phyloP scores from a whole-genome alignment of 2,329 filamentous ascomycete genomes.

The Paraphoma sp. region DNA sequence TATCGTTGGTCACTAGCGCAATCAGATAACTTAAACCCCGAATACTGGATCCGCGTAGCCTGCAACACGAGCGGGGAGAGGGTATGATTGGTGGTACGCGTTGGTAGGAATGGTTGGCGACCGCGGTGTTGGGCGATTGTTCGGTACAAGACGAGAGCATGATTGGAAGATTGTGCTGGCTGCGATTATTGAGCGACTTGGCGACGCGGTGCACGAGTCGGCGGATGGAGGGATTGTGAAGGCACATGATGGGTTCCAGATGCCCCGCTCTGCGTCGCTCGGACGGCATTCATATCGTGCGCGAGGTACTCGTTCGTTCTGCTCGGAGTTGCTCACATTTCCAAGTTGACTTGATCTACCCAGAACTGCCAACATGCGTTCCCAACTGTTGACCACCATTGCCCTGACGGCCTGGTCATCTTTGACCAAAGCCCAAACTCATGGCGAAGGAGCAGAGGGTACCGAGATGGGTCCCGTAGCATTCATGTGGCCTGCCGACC shows the following conservation, averaged over 20 bases:
- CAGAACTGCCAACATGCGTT: slow-evolving; percentile 2
- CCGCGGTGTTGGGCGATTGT: background rate
- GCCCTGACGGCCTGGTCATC: slow-evolving; percentile 2
- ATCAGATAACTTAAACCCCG: slow-evolving; percentile 35
- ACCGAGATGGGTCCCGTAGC: slow-evolving; percentile 62
- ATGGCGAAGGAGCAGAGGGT: slow-evolving; percentile 39
- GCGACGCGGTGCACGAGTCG: slow-evolving; percentile 16
- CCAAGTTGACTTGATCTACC: no score
- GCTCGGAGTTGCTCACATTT: no score
- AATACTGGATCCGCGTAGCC: background rate
- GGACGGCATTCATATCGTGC: no score
- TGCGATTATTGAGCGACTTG: slow-evolving; percentile 24
- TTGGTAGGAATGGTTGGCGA: slow-evolving; percentile 6
- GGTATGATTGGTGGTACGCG: background rate
- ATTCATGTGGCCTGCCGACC: slow-evolving; percentile 67
- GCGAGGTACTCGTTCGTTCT: no score
- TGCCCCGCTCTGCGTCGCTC: no score
- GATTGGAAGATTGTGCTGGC: slow-evolving; percentile 1
- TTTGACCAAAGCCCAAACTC: slow-evolving; percentile 22
- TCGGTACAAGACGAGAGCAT: background rate
- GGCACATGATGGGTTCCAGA: no score
- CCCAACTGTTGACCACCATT: slow-evolving; percentile 12
- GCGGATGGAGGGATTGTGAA: background rate
- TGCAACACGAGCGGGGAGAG: slow-evolving; percentile 1
- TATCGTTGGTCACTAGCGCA: slow-evolving; percentile 20